These are phyloP conservation scores for Fusarium siculi DNA, from an alignment of 2,329 filamentous ascomycete genomes.

Conservation along the genomic window DNA sequence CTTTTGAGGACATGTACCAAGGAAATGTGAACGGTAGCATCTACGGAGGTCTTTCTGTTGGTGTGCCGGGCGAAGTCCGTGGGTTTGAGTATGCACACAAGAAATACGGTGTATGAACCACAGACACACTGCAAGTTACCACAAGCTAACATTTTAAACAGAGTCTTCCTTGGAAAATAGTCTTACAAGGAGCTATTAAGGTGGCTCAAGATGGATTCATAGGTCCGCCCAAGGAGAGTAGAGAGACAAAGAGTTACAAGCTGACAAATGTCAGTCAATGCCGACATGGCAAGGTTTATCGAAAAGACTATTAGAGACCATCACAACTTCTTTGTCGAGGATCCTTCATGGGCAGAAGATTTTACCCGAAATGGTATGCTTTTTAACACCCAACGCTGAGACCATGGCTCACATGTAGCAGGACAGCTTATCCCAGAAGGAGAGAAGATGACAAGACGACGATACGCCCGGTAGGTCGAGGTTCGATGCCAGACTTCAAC, in stretches of 20 bases:
- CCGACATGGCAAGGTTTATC: slow-evolving; percentile 83
- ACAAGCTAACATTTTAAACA: slow-evolving; percentile 35
- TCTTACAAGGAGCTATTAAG: slow-evolving; percentile 79
- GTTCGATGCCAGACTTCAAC: accelerated
- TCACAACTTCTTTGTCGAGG: slow-evolving; percentile 74
- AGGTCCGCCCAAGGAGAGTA: slow-evolving; percentile 45
- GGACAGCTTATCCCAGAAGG: slow-evolving; percentile 75
- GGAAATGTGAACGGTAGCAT: slow-evolving; percentile 75
- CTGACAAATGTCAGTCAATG: slow-evolving; percentile 62
- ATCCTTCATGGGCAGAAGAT: slow-evolving; percentile 85
- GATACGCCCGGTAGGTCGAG: slow-evolving; percentile 70
- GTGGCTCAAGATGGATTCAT: slow-evolving; percentile 79
- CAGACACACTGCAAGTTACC: neutral
- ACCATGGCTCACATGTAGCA: slow-evolving; percentile 32
- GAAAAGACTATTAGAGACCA: slow-evolving; percentile 52
- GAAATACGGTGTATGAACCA: slow-evolving; percentile 68
- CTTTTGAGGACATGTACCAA: slow-evolving; percentile 85
- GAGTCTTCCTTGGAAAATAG: slow-evolving; percentile 73
- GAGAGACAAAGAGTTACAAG: neutral
- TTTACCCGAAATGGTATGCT: slow-evolving; percentile 80
- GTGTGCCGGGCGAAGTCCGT: slow-evolving; percentile 78
- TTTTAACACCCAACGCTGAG: no score
- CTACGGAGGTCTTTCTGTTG: slow-evolving; percentile 76
- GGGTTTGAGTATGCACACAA: slow-evolving; percentile 83
- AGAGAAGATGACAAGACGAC: slow-evolving; percentile 81